Evolutionary conservation across 495 filamentous ascomycete genomes (phyloP), one percentile per base, ranked within the genome.

Genomic region (Talaromyces liani): DNA sequence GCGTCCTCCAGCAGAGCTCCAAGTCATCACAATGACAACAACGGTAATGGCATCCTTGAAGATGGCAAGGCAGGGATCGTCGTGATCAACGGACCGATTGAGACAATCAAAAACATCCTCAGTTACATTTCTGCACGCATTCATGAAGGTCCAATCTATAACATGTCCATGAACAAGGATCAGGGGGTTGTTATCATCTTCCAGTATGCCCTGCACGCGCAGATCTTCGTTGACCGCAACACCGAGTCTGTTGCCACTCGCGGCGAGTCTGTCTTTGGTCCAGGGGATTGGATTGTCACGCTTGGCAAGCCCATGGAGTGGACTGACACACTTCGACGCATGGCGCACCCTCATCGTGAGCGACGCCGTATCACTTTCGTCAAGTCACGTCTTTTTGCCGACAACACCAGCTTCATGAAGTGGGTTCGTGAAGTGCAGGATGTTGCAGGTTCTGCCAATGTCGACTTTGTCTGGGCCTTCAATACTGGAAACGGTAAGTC

Each of bases 311-410:
- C 70, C 14, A 64, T 70, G 24, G 67, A 71, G 58, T 74, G 71
- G 72, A 72, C 70, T 54, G 72, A 72, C 12, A 70, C 72, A 27
- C 67, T 68, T 60, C 66, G 66, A 29, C 68, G 69, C 27, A 76
- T 76, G 73, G 70, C 69, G 25, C 69, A 72, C 64, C 73, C 73
- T 4, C 65, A 66, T 47, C 67, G 71, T n/a, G 73, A 76, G 56
- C 72, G 73, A 16, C 73, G 73, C 16, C 73, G 73, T 58, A 66
- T 76, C 16, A 73, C 73, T 16, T 76, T 74, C 67, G 73, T 71
- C 4, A 65, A 71, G 36, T 71, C 69, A 66, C 64, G 67, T 53
- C 63, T 76, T 14, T 76, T 76, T 65, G 65, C 72, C 3, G 69
- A 70, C 33, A 64, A 64, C 53, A 63, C 71, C 66, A 65, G 67